Conservation (phyloP, 805 yeast species). For the Helenozyma rhizophorensis region DNA sequence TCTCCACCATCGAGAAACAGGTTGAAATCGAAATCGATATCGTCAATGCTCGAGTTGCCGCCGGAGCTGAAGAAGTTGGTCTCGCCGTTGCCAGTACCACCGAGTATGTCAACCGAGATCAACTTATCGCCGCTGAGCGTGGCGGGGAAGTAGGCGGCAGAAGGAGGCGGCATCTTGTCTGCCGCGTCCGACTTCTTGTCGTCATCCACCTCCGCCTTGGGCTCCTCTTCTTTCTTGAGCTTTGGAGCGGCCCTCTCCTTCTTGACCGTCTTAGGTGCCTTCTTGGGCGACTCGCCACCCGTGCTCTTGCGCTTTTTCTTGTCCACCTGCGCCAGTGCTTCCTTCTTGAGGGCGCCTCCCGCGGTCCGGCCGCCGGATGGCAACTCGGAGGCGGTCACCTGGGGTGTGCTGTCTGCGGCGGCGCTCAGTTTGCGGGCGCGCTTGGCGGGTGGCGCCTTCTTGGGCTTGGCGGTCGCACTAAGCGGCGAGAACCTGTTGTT, state of each 20-base stretch:
- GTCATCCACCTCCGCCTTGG: constrained; percentile 8
- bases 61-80: constrained; percentile 20
- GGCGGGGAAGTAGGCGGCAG: constrained; percentile 17
- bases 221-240: constrained; percentile 17
- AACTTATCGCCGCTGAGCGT: constrained; percentile 27
- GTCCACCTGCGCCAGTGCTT: constrained; percentile 37
- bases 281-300: constrained; percentile 34
- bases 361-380: constrained; percentile 7
- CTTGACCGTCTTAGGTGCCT: constrained; percentile 15
- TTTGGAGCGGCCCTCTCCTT: constrained; percentile 21
- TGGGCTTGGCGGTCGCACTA: constrained; percentile 19
- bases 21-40: constrained; percentile 42
- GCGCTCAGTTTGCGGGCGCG: constrained; percentile 31
- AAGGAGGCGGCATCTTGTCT: constrained; percentile 22
- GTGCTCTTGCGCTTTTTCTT: constrained; percentile 27
- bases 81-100: constrained; percentile 16
- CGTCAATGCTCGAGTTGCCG: constrained; percentile 30
- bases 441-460: constrained; percentile 29
- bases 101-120: constrained; percentile 33
- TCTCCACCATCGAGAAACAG: constrained; percentile 36
- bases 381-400: constrained; percentile 12
- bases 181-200: not conserved
- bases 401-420: constrained; percentile 13
- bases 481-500: constrained; percentile 34
- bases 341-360: constrained; percentile 29